Percentiles rank a stretch among this genome's conserved stretches.
These are phyloP conservation scores for Aspergillus jensenii DNA, from an alignment of 2,329 filamentous ascomycete species.

Conservation along the genomic window DNA sequence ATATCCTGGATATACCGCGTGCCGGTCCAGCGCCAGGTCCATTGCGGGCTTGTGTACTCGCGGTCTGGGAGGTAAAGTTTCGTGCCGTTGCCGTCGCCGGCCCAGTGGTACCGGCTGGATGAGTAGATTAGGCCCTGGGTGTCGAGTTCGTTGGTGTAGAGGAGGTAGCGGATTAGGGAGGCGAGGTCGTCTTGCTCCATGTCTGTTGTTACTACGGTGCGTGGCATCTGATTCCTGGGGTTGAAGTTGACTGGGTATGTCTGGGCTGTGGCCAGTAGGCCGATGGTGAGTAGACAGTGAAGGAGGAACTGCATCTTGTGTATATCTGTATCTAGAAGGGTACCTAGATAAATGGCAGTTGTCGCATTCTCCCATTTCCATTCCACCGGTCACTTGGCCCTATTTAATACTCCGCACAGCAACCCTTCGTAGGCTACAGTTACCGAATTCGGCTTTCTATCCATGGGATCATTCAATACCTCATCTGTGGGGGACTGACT, in stretches of 20 bases:
- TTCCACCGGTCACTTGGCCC: too few relatives aligned
- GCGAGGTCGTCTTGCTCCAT: constrained; percentile 6
- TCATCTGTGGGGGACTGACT: too few relatives aligned
- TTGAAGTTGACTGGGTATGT: neutral
- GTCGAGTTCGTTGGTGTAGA: constrained; percentile 8
- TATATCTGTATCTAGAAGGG: too few relatives aligned
- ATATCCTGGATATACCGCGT: constrained; percentile 1
- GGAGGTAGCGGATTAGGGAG: constrained; percentile 6
- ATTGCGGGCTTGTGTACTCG: neutral
- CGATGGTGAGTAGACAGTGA: neutral
- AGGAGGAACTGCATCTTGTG: neutral
- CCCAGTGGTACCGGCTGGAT: constrained; percentile 1
- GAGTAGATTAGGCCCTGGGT: constrained; percentile 2
- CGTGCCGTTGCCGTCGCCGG: constrained; percentile 3
- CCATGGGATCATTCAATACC: too few relatives aligned
- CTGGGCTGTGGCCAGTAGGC: neutral
- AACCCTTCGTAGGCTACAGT: too few relatives aligned
- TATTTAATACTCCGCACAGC: too few relatives aligned
- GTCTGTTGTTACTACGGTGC: neutral
- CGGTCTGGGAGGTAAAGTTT: neutral
- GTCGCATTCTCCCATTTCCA: too few relatives aligned
- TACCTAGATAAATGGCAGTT: too few relatives aligned
- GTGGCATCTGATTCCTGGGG: neutral
- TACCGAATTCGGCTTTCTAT: too few relatives aligned
- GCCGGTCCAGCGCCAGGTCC: constrained; percentile 1